Evolutionary conservation across 2,329 filamentous ascomycete genomes (phyloP).

Genomic region (Verticillium nonalfalfae): DNA sequence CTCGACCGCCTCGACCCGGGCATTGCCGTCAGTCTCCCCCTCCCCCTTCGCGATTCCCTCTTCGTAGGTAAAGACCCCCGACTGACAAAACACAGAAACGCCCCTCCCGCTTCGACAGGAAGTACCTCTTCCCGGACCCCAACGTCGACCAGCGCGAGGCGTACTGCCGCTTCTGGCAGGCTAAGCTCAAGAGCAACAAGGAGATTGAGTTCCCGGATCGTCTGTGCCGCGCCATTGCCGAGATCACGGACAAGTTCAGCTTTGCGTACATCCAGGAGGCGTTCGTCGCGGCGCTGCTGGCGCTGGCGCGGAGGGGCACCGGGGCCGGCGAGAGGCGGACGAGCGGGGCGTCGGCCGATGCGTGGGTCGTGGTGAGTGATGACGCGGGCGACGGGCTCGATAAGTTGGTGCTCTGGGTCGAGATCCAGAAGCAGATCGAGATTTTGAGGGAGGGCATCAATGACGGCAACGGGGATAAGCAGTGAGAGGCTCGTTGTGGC

Average conservation of each 20-base stretch:
- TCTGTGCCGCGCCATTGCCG: slow-evolving; percentile 52
- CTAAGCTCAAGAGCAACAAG: slow-evolving; percentile 47
- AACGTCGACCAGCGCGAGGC: slow-evolving; percentile 43
- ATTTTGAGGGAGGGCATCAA: slow-evolving; percentile 55
- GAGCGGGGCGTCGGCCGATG: slow-evolving; percentile 19
- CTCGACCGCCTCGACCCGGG: slow-evolving; percentile 62
- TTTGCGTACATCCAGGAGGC: slow-evolving; percentile 67
- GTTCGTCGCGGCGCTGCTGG: slow-evolving; percentile 56
- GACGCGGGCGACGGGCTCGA: slow-evolving; percentile 33
- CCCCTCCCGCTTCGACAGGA: slow-evolving; percentile 60
- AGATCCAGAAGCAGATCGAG: slow-evolving; percentile 58
- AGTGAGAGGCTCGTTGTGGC: too few relatives aligned
- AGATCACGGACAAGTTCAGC: slow-evolving; percentile 58
- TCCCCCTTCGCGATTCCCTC: too few relatives aligned
- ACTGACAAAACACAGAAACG: slow-evolving; percentile 38
- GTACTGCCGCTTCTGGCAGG: slow-evolving; percentile 60
- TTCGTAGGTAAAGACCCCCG: slow-evolving; percentile 8
- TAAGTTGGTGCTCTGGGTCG: slow-evolving; percentile 49
- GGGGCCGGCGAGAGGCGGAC: background rate
- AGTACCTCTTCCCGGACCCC: slow-evolving; percentile 59
- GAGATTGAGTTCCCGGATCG: slow-evolving; percentile 54
- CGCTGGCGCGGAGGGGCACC: slow-evolving; percentile 38
- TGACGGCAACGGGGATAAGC: slow-evolving; percentile 13
- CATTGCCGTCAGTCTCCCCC: slow-evolving; percentile 39
- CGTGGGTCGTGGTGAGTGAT: slow-evolving; percentile 26